Base-by-base conservation (phyloP, 306 rosid species). In the Acmispon strigosus region DNA sequence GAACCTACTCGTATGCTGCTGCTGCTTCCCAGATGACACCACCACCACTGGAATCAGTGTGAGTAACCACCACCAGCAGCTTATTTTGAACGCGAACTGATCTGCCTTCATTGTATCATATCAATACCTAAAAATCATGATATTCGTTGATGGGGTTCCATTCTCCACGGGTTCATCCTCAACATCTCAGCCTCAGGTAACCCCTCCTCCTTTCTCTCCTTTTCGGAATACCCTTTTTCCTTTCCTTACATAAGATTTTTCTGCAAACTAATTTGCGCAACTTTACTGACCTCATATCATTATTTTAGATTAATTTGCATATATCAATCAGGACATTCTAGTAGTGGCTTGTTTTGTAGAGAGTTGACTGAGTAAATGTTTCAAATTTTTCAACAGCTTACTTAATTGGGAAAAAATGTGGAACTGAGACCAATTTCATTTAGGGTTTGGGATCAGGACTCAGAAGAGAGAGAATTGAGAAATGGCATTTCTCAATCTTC, bases 121-220 rank as follows among this genome's bases (percentile, higher is more conserved):
- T 20, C 37, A 50, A 43, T 37, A 18, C 41, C 58, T 11, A 48
- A 66, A 70, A 61, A 50, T 24, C 81, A 82, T 82, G 86, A 82
- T 82, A 8, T 15, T 78, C 10, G 53, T 82, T 47, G 81, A 60
- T 52, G 81, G 75, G 2, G 34, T 55, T 57, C 85, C 76, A 1
- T 70, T 70, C 59, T 41, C 82, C 36, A 12, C 61, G 1, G 43
- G 14, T 39, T 72, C 83, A 60, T 77, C 80, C 39, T 70, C 83
- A 4, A 19, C 75, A 6, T 80, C 83, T 74, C 83, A 80, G 84
- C 74, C 83, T 74, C 83, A 80, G 84, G 87, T 83, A 0, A 0
- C 17, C 8, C 16, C 8, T 66, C 10, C 1, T 34, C 7, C 36
- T 8, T 7, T 14, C 43, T 34, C n/a, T 14, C 3, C 11, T 8